Conservation (phyloP, 2,329 filamentous ascomycete species). For the Teratosphaeria viscida region DNA sequence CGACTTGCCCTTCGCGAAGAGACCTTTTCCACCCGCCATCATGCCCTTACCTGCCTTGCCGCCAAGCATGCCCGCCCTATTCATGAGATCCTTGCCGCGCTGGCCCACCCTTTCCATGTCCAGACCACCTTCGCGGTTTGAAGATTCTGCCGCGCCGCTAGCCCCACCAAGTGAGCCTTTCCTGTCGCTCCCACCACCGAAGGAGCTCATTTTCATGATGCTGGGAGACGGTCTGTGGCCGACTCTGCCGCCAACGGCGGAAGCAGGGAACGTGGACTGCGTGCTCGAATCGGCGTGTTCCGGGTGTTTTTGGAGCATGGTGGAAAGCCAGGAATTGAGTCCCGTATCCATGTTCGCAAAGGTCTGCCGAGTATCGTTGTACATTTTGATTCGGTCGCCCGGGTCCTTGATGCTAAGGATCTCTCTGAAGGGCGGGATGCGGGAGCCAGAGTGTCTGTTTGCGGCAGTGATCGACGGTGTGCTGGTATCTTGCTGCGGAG, state of each 20-base stretch:
- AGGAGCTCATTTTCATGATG: conserved; percentile 12
- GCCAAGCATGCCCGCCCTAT: conserved; percentile 63
- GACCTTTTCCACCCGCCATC: conserved; percentile 74
- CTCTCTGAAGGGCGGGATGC: conserved; percentile 58
- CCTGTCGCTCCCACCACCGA: conserved; percentile 1
- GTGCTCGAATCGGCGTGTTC: conserved; percentile 40
- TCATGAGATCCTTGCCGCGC: conserved; percentile 81
- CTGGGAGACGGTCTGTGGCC: conserved; percentile 10
- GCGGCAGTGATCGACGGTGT: neutral
- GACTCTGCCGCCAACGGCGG: neutral
- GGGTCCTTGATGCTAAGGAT: conserved; percentile 60
- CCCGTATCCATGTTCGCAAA: conserved; percentile 67
- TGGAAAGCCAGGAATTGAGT: conserved; percentile 50
- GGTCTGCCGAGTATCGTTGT: conserved; percentile 59
- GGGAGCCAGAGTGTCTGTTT: neutral
- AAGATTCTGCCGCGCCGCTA: neutral
- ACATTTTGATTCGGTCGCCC: conserved; percentile 61
- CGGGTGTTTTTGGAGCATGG: conserved; percentile 40
- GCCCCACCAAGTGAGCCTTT: neutral
- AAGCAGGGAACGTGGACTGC: conserved; percentile 24
- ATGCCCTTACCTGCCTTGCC: conserved; percentile 43
- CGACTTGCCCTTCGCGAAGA: conserved; percentile 83
- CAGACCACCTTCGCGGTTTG: conserved; percentile 7
- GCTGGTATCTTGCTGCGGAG: neutral
- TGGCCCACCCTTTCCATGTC: conserved; percentile 47